A percentile compares a stretch with the other conserved stretches of the same genome.
These are phyloP conservation scores for Magnusiomyces fungicola DNA, from an alignment of 1,139 yeast genomes.

Conservation along the genomic window DNA sequence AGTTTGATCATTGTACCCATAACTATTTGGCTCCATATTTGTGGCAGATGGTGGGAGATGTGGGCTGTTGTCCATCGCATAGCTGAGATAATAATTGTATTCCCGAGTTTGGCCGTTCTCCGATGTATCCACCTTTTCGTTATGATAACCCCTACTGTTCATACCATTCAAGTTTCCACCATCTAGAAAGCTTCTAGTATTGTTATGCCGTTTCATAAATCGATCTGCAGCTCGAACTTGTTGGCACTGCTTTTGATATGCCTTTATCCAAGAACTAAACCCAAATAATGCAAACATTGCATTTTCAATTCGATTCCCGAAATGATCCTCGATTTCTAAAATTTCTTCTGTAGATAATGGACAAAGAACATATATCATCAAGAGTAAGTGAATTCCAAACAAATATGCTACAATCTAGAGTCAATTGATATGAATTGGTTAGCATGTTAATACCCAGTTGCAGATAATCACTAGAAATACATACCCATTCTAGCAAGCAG, in stretches of 20 bases:
- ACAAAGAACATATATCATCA: constrained; percentile 11
- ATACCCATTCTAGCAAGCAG: constrained; percentile 16
- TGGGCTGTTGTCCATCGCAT: too few species aligned
- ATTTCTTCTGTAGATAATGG: neutral
- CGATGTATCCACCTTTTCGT: too few species aligned
- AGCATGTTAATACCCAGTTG: neutral
- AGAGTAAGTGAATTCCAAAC: constrained; percentile 12
- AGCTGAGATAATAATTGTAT: too few species aligned
- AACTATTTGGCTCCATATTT: too few species aligned
- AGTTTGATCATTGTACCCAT: too few species aligned
- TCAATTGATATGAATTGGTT: neutral
- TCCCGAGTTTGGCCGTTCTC: too few species aligned
- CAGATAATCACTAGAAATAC: neutral
- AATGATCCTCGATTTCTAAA: constrained; percentile 7
- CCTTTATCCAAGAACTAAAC: neutral
- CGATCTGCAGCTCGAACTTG: neutral
- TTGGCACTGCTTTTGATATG: neutral
- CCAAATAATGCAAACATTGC: constrained; percentile 8
- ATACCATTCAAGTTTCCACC: too few species aligned
- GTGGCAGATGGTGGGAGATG: too few species aligned
- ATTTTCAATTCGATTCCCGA: constrained; percentile 5
- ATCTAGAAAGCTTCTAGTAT: too few species aligned
- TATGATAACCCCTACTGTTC: too few species aligned
- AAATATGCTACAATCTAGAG: constrained; percentile 13
- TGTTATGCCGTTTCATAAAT: neutral